A percentile compares a stretch with the other conserved stretches of the same genome.
These are phyloP conservation scores for Aurantiochytrium sp. DNA, from an alignment of 108 stramenopile species.

Conservation along the genomic window DNA sequence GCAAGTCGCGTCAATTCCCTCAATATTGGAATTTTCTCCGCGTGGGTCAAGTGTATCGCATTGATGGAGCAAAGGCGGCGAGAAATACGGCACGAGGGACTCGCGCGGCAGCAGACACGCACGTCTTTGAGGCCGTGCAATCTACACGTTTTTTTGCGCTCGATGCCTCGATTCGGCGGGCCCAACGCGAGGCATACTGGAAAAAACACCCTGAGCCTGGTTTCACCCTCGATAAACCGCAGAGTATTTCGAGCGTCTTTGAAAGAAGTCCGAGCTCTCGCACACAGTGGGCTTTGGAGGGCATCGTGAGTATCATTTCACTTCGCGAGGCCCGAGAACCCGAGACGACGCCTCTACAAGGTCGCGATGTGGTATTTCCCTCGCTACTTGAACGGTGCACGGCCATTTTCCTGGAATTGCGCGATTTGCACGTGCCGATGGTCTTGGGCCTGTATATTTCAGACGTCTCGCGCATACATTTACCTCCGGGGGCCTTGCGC, in stretches of 20 bases:
- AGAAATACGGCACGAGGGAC: background rate
- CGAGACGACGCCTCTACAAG: background rate
- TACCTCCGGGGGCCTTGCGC: background rate
- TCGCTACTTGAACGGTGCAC: background rate
- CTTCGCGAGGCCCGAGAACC: background rate
- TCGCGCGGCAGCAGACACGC: background rate
- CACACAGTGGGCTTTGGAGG: background rate
- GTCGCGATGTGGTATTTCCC: background rate
- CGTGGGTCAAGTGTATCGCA: background rate
- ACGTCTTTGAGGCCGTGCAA: background rate
- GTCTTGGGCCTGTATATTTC: background rate
- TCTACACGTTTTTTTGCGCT: background rate
- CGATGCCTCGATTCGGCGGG: background rate
- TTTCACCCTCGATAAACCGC: background rate
- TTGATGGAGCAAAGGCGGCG: background rate
- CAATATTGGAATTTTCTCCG: background rate
- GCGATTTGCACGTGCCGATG: background rate
- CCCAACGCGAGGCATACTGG: background rate
- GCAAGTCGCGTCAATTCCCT: background rate
- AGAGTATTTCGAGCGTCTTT: background rate
- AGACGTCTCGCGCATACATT: background rate
- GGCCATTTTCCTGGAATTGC: background rate
- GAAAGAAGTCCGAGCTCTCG: background rate
- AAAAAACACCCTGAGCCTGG: background rate
- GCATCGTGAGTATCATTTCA: background rate